Percentiles rank a stretch among this genome's conserved stretches.
Conservation (phyloP, 805 yeast genomes). For the Candida taoyuanica region DNA sequence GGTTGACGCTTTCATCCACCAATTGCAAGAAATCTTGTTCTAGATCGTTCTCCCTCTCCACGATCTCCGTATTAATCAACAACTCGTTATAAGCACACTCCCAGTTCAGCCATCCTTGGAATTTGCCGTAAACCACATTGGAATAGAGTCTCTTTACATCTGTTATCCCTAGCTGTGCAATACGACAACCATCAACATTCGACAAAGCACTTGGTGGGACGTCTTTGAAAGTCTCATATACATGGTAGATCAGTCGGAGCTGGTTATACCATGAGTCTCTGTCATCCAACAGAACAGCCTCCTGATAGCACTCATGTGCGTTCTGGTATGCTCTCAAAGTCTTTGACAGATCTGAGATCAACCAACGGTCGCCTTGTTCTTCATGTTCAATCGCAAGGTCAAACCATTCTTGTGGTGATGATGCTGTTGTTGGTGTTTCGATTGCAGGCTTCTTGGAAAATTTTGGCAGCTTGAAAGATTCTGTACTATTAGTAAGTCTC, state of each 20-base stretch:
- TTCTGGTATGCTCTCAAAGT: conserved; percentile 60
- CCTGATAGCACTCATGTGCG: conserved; percentile 43
- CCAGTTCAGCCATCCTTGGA: conserved; percentile 25
- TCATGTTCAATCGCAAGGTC: conserved; percentile 57
- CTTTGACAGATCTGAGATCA: conserved; percentile 59
- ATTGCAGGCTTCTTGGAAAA: conserved; percentile 14
- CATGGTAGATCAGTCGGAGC: conserved; percentile 53
- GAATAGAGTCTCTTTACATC: conserved; percentile 19
- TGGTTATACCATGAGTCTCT: conserved; percentile 55
- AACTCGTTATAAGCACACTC: conserved; percentile 26
- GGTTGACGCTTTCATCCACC: conserved; percentile 5
- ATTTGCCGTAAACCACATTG: conserved; percentile 3
- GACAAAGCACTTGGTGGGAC: conserved; percentile 34
- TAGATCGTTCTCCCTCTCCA: conserved; percentile 7
- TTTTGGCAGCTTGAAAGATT: conserved; percentile 16
- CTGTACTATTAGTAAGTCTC: conserved; percentile 6
- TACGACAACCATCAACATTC: conserved; percentile 26
- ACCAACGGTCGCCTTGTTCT: conserved; percentile 76
- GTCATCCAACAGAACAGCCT: conserved; percentile 24
- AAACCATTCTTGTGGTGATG: conserved; percentile 47
- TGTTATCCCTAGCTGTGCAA: conserved; percentile 1
- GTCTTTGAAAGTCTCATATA: conserved; percentile 46
- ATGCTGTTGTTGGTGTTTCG: background rate
- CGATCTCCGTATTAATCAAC: conserved; percentile 17
- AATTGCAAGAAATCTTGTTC: background rate